Conservation (phyloP, 2,329 filamentous ascomycete species). For the Colletotrichum noveboracense region DNA sequence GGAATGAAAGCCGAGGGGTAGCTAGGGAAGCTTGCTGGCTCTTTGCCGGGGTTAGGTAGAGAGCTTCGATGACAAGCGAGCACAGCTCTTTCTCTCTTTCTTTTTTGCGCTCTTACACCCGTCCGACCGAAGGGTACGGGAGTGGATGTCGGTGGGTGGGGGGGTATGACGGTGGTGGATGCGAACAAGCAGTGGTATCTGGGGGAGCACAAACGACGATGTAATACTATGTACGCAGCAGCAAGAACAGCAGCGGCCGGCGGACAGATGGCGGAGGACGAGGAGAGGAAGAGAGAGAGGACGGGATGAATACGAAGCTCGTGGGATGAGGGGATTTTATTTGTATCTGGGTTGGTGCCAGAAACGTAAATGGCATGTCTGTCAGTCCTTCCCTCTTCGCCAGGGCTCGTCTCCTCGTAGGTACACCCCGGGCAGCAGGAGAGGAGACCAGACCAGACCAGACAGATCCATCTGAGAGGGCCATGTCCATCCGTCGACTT, state of each 20-base stretch:
- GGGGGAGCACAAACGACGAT: background rate
- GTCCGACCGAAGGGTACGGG: constrained; percentile 12
- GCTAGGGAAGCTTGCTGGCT: background rate
- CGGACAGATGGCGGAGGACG: background rate
- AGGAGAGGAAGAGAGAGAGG: background rate
- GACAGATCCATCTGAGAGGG: background rate
- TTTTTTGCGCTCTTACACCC: constrained; percentile 2
- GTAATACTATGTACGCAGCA: background rate
- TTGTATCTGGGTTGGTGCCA: constrained; percentile 2
- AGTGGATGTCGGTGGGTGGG: constrained; percentile 13
- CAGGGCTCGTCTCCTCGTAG: background rate
- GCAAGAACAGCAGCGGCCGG: background rate
- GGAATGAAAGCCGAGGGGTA: background rate
- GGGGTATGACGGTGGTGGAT: constrained; percentile 1
- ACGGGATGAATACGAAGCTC: constrained; percentile 8
- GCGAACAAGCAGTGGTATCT: background rate
- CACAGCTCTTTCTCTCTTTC: constrained; percentile 6
- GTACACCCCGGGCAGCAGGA: background rate
- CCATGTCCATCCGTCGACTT: background rate
- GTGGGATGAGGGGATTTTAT: constrained; percentile 19
- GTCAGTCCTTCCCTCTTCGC: background rate
- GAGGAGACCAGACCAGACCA: background rate
- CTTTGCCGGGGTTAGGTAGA: background rate
- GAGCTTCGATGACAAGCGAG: constrained; percentile 14
- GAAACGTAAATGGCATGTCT: background rate